Percentiles rank a stretch among this genome's conserved stretches.
Evolutionary conservation across 345 rosid genomes (phyloP).

Genomic region (Linum tenue): DNA sequence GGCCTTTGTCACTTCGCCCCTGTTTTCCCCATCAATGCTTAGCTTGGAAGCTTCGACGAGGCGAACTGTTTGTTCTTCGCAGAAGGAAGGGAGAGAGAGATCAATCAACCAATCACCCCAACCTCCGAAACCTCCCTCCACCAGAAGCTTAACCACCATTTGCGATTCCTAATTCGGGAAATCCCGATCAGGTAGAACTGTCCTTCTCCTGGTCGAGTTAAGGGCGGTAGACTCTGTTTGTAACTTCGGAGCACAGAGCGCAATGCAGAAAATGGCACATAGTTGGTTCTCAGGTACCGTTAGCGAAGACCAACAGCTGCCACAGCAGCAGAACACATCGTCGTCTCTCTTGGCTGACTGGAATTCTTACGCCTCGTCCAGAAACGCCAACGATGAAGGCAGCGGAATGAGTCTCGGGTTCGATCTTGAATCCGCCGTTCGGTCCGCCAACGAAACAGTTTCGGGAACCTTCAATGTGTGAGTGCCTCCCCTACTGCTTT

Average conservation of each 20-base stretch:
- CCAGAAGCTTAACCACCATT: background rate
- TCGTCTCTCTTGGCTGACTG: constrained; percentile 24
- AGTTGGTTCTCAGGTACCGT: constrained; percentile 17
- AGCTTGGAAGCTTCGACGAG: background rate
- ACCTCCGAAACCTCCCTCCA: background rate
- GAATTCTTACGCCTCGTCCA: constrained; percentile 23
- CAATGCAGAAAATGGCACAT: constrained; percentile 16
- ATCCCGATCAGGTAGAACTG: background rate
- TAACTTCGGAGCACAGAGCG: background rate
- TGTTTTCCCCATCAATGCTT: background rate
- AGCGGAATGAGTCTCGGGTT: constrained; percentile 10
- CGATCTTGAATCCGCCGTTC: constrained; percentile 27
- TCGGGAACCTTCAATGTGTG: constrained; percentile 28
- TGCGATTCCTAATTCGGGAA: background rate
- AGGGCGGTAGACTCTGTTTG: too few relatives aligned
- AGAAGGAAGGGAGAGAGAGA: background rate
- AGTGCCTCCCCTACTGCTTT: background rate
- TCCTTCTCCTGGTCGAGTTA: too few relatives aligned
- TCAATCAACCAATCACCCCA: background rate
- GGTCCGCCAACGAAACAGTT: constrained; percentile 21
- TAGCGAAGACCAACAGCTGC: constrained; percentile 7
- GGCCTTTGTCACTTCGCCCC: too few relatives aligned
- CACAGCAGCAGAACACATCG: constrained; percentile 7
- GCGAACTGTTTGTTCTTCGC: background rate
- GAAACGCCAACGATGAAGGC: background rate